A percentile compares a stretch with the other conserved stretches of the same genome.
Evolutionary conservation across 2,329 filamentous ascomycete species (phyloP).

Genomic region (Chrysoporthe puriensis): DNA sequence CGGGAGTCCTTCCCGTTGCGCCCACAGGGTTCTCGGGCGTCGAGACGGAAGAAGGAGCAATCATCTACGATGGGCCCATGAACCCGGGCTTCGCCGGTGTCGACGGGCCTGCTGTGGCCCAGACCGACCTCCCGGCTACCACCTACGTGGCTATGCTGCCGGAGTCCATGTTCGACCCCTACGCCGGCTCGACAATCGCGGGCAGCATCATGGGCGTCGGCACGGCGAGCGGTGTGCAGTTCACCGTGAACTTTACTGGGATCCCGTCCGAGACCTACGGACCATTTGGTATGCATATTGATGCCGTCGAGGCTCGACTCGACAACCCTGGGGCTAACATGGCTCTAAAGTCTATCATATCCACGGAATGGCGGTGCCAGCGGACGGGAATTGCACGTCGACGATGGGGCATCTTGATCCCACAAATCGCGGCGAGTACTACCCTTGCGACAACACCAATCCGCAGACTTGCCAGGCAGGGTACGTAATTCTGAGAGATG

Average conservation of each 20-base stretch:
- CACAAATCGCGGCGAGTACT: constrained; percentile 4
- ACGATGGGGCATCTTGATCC: constrained; percentile 3
- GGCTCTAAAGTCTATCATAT: background rate
- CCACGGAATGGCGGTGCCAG: background rate
- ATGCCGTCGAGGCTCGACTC: background rate
- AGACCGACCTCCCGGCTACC: background rate
- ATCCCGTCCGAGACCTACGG: constrained; percentile 1
- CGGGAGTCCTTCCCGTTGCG: background rate
- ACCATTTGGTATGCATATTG: background rate
- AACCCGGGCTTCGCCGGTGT: background rate
- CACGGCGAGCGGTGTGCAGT: background rate
- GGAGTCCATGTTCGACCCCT: background rate
- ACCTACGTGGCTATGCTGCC: background rate
- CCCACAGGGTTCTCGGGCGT: background rate
- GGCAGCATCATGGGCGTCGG: background rate
- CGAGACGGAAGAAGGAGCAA: background rate
- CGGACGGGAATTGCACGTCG: background rate
- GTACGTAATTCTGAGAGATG: background rate
- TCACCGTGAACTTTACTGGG: background rate
- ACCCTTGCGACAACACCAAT: constrained; percentile 7
- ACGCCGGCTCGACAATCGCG: background rate
- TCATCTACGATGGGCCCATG: constrained; percentile 3
- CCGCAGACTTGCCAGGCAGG: constrained; percentile 1
- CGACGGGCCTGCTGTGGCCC: background rate
- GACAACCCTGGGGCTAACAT: background rate